Percentiles rank a stretch among this genome's conserved stretches.
Evolutionary conservation across 768 basidiomycete species (phyloP).

Genomic region (Sarcodon aspratus): DNA sequence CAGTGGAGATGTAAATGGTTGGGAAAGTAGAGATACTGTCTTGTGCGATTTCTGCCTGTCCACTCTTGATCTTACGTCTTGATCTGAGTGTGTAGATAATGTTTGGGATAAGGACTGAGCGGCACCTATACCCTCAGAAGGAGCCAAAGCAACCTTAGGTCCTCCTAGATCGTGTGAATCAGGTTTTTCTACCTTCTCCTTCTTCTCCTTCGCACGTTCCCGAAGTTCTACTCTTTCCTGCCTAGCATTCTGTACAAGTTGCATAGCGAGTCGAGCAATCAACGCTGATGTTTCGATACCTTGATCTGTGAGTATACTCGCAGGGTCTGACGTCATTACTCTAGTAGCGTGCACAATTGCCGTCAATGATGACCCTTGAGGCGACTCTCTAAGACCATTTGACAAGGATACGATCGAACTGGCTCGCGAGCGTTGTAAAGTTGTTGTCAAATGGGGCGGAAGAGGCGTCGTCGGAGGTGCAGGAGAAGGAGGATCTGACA

Average conservation of each 20-base stretch:
- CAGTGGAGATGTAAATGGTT: constrained; percentile 38
- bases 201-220: constrained; percentile 39
- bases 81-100: constrained; percentile 19
- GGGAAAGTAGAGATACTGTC: constrained; percentile 19
- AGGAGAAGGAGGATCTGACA: not conserved
- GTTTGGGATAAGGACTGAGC: constrained; percentile 20
- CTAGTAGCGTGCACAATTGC: constrained; percentile 78
- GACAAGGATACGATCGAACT: not conserved
- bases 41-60: constrained; percentile 16
- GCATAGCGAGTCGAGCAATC: constrained; percentile 53
- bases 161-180: constrained; percentile 2
- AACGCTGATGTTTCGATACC: constrained; percentile 51
- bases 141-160: not conserved
- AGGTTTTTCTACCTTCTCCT: constrained; percentile 11
- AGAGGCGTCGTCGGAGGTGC: not conserved
- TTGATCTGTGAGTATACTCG: constrained; percentile 63
- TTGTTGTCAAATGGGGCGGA: constrained; percentile 1
- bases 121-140: constrained; percentile 25
- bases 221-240: constrained; percentile 43
- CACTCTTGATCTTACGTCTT: not conserved
- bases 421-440: not conserved
- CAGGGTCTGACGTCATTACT: constrained; percentile 75
- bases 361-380: constrained; percentile 56
- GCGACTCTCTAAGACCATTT: constrained; percentile 11
- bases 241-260: constrained; percentile 56